Base-by-base conservation (phyloP, 75 land plant species). In the Pinus taeda region DNA sequence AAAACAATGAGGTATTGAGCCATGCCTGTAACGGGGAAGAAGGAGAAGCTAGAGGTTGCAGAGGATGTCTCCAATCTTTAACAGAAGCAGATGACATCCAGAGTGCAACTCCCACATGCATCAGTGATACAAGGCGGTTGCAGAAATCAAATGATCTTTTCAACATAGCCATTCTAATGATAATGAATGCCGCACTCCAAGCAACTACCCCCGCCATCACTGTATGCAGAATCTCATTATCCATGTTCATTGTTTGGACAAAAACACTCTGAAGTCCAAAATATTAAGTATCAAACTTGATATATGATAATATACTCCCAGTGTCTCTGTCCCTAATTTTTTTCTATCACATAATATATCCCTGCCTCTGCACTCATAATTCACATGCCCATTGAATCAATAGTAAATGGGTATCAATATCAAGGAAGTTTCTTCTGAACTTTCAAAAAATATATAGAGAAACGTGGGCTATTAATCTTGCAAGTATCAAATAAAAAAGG, bases 31-130 rank as follows among this genome's bases (percentile, higher is more conserved):
- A 11, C 56, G 85, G 88, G 15, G 97, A 81, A 76, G 98, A 90
- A 24, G 80, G 72, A 12, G 91, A 88, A 75, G 92, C 97, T 73
- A 93, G 60, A 72, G 95, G 92, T 57, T 90, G 85, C 30, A 87
- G 84, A n/a, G 97, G 94, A 77, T 88, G 91, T 13, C 81, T 80
- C 98, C 96, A 96, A 59, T 96, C 89, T 57, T 85, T 82, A 36
- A 96, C 90, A 57, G 94, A 84, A 6, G 76, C 57, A 17, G 80
- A 74, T 30, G 95, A 85, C 56, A 93, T 79, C 39, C 42, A 60
- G 12, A 92, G 81, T 37, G 90, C 92, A 24, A 92, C 72, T 45
- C 58, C 64, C 12, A 91, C 98, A 83, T 96, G 98, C 57, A 88
- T 22, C 26, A 85, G 74, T 6, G 98, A 96, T 9, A 96, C 93